Conservation (phyloP, 306 rosid species). For the Pyrus betulifolia region DNA sequence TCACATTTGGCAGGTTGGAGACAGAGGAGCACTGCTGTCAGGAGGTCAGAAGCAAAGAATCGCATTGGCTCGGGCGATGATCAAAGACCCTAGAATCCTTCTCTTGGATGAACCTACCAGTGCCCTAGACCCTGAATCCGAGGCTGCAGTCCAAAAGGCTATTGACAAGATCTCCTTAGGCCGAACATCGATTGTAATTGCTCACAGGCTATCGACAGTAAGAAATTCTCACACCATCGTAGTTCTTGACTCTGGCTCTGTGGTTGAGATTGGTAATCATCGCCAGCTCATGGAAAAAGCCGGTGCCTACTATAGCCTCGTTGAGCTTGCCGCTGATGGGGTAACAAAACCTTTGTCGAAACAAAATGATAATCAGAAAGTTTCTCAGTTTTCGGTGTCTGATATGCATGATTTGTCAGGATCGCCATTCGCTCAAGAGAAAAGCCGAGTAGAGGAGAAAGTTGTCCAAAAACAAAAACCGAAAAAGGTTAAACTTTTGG, state of each 20-base stretch:
- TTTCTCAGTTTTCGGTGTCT: slow-evolving; percentile 20
- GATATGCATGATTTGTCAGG: slow-evolving; percentile 32
- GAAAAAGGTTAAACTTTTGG: slow-evolving; percentile 35
- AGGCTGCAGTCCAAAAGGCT: slow-evolving; percentile 64
- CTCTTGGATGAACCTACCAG: slow-evolving; percentile 94
- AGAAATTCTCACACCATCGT: slow-evolving; percentile 60
- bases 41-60: slow-evolving; percentile 96
- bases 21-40: slow-evolving; percentile 70
- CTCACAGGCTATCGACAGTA: slow-evolving; percentile 82
- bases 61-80: slow-evolving; percentile 84
- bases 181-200: slow-evolving; percentile 75
- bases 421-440: slow-evolving; percentile 25
- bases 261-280: slow-evolving; percentile 69
- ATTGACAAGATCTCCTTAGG: slow-evolving; percentile 71
- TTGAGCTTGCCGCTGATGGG: slow-evolving; percentile 66
- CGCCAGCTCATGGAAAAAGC: slow-evolving; percentile 58
- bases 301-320: slow-evolving; percentile 65
- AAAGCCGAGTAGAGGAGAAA: slow-evolving; percentile 24
- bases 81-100: slow-evolving; percentile 73
- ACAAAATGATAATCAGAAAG: slow-evolving; percentile 18
- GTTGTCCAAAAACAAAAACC: slow-evolving; percentile 25
- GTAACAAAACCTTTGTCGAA: slow-evolving; percentile 25
- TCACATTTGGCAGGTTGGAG: slow-evolving; percentile 62
- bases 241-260: slow-evolving; percentile 69
- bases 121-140: slow-evolving; percentile 82